Base-by-base conservation (phyloP, 495 filamentous ascomycete species). In the Gamarada debralockiae region DNA sequence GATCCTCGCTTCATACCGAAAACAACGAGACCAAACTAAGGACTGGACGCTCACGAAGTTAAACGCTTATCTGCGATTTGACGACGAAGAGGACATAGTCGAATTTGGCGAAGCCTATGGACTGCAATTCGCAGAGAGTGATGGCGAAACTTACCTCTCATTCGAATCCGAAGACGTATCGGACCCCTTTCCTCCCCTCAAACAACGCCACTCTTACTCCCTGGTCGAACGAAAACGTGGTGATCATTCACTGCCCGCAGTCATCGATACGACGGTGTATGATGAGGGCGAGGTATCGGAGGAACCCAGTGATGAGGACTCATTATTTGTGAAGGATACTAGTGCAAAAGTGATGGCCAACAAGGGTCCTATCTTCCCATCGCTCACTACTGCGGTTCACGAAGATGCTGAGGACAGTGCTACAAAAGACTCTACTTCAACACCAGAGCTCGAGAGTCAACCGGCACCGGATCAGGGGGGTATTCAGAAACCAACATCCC, bases 31-130 rank as follows among this genome's bases (percentile, higher is more conserved):
- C 48, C 85, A 82, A 21, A 85, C 84, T 3, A 80, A 87, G 42
- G 90, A 95, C 52, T 88, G 90, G 75, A 87, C 82, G 1, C 64
- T 90, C 17, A 66, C 77, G 1, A 76, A 86, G 37, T 64, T 95
- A 36, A 84, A 84, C 48, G 67, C 71, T 17, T 73, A 81, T 7
- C 69, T 97, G 29, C 78, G 79, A 38, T 90, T 95, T 46, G 91
- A 96, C 63, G 75, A 83, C 6, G 73, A 81, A 31, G 76, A 85
- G 10, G 80, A 96, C 57, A 85, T 85, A 1, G 66, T 81, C 2
- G 69, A 80, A 2, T 95, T 90, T 59, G 84, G 79, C 40, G 71
- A 87, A 66, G 73, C 80, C 8, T 83, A 91, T 58, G 83, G 80
- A 17, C 74, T 96, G 33, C 63, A 73, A 21, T 77, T 95, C 31